Base-by-base conservation (phyloP, 2,329 filamentous ascomycete species). In the Hymenoscyphus infarciens region DNA sequence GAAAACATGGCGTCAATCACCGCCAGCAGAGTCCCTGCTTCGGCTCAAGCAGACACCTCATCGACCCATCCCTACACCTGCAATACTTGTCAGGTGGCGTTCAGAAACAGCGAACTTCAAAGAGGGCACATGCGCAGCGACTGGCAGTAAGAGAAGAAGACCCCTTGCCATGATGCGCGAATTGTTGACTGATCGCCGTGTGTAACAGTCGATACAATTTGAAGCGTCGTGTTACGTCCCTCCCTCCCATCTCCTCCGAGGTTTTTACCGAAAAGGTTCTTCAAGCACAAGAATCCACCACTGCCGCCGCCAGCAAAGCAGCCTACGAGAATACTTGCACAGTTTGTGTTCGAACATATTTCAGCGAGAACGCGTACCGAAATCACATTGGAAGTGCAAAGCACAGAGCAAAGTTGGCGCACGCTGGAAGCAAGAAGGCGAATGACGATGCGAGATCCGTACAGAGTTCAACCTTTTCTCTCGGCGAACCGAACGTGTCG, bases 21-120 rank as follows among this genome's bases (percentile, higher is more conserved):
- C 39, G 75, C 74, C 52, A 77, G 72, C 69, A 75, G 79, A 63
- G 61, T 66, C 56, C 68, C 69, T 60, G 72, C 69, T 60, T 58
- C 65, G 27, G 61, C 63, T 19, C 57, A 64, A 29, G 31, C 68
- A 64, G 73, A 74, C 59, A 68, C 79, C 22, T 74, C 75, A 22
- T 75, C 83, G 35, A 82, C 88, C 29, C 92, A 97, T 75, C 94
- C 95, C 1, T 99, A 94, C 79, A 98, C 94, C 61, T 99, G 95
- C 86, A 99, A 98, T 78, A 95, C 93, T 63, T 99, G 95, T 75
- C 92, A 97, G 76, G 93, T 99, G 70, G 95, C 94, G 59, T 99
- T 98, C 79, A 89, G 94, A 69, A 92, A 91, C 74, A 92, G 91
- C 75, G 94, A 98, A 74, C 83, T 96, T 62, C 95, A 99, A 79